A percentile compares a stretch with the other conserved stretches of the same genome.
Conservation (phyloP, 805 yeast genomes). For the Starmerella stellata region DNA sequence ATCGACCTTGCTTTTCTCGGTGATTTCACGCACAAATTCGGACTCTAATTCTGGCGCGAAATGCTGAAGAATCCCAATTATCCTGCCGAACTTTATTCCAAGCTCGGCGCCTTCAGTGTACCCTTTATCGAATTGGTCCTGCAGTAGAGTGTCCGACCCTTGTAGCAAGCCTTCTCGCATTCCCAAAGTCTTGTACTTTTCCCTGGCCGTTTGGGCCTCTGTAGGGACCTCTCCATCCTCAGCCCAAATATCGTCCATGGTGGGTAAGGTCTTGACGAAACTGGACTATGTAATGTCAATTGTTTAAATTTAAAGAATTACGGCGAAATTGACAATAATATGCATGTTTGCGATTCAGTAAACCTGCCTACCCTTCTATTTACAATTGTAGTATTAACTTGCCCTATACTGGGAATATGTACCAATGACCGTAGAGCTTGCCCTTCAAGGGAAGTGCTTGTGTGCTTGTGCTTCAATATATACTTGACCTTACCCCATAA, state of each 20-base stretch:
- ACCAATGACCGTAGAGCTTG: too few relatives aligned
- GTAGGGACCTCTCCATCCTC: slow-evolving; percentile 14
- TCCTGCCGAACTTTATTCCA: slow-evolving; percentile 47
- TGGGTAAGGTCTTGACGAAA: background rate
- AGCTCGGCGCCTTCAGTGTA: slow-evolving; percentile 57
- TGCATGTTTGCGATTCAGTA: too few relatives aligned
- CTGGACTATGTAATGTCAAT: too few relatives aligned
- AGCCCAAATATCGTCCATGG: slow-evolving; percentile 15
- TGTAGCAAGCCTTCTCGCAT: slow-evolving; percentile 61
- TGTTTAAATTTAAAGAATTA: too few relatives aligned
- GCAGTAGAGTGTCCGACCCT: slow-evolving; percentile 53
- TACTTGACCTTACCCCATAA: too few relatives aligned
- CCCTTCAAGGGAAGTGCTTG: too few relatives aligned
- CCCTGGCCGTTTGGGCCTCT: slow-evolving; percentile 17
- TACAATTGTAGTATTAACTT: too few relatives aligned
- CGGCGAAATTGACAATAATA: too few relatives aligned
- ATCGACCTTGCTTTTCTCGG: background rate
- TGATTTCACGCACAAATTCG: slow-evolving; percentile 30
- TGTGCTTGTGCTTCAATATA: too few relatives aligned
- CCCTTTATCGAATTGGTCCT: slow-evolving; percentile 65
- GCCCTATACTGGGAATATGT: too few relatives aligned
- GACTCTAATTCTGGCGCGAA: slow-evolving; percentile 21
- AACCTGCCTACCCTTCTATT: too few relatives aligned
- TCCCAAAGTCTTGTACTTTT: slow-evolving; percentile 62
- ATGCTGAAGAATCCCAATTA: slow-evolving; percentile 39